Evolutionary conservation across 148 eudicot species (phyloP).

Genomic region (Silene conica): DNA sequence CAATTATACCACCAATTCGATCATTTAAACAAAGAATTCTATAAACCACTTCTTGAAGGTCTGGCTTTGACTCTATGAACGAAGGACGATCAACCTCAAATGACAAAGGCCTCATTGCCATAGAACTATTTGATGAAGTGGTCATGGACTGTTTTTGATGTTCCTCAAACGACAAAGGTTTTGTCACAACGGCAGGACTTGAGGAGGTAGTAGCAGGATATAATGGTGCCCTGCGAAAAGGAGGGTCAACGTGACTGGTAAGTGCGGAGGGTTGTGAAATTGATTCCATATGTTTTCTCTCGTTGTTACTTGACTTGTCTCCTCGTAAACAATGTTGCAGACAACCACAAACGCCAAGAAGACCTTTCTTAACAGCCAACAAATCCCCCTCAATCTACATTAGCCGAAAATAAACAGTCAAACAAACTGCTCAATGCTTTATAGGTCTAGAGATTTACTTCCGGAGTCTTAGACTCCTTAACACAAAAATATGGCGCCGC

Average conservation of each 20-base stretch:
- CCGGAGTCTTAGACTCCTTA: background rate
- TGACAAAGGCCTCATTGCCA: constrained; percentile 25
- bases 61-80: constrained; percentile 22
- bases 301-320: too few relatives aligned
- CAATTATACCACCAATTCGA: constrained; percentile 66
- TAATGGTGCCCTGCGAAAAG: constrained; percentile 27
- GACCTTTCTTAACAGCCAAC: constrained; percentile 62
- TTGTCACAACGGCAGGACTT: constrained; percentile 27
- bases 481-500: background rate
- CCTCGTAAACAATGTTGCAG: constrained; percentile 50
- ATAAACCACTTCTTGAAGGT: constrained; percentile 45
- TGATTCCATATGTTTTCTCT: constrained; percentile 35
- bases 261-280: constrained; percentile 26
- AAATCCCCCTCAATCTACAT: constrained; percentile 67
- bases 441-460: background rate
- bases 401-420: background rate
- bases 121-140: constrained; percentile 13
- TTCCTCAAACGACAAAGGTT: constrained; percentile 26
- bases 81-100: constrained; percentile 31
- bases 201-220: constrained; percentile 28
- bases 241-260: constrained; percentile 26
- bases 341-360: constrained; percentile 54
- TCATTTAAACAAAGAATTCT: constrained; percentile 57
- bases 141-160: constrained; percentile 17
- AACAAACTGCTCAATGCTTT: background rate